A percentile compares a stretch with the other conserved stretches of the same genome.
Conservation (phyloP, 1,284 basidiomycete genomes). For the Calocybe gambosa region DNA sequence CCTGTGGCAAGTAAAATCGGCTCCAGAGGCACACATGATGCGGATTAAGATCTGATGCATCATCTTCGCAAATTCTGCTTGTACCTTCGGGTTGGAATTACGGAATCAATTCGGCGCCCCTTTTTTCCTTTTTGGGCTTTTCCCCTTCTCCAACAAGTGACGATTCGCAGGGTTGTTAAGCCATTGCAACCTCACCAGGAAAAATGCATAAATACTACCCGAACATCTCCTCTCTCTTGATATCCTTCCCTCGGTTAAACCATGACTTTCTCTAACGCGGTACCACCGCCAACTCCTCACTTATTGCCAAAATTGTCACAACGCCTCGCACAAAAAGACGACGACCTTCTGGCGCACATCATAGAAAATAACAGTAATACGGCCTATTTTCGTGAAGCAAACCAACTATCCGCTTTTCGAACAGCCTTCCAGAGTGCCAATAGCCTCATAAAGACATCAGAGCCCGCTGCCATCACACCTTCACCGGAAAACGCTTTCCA, state of each 20-base stretch:
- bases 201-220: conserved; percentile 1
- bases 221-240: not conserved
- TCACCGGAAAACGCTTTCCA: not conserved
- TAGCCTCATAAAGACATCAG: not conserved
- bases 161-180: not conserved
- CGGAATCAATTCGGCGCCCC: not conserved
- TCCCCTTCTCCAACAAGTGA: not conserved
- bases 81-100: not conserved
- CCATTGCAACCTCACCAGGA: not conserved
- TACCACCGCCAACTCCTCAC: not conserved
- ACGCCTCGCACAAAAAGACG: not conserved
- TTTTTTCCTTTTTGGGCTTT: not conserved
- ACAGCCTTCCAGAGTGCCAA: not conserved
- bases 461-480: not conserved
- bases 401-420: conserved; percentile 5
- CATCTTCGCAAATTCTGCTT: not conserved
- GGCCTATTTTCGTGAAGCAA: conserved; percentile 6
- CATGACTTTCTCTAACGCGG: not conserved
- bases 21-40: not conserved
- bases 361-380: conserved; percentile 2
- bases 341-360: conserved; percentile 3
- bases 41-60: not conserved
- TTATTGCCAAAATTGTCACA: not conserved
- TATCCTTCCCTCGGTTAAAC: not conserved
- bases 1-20: no score